phyloP scores from a whole-genome alignment of 805 yeast species.

The Monosporozyma yasuniensis region DNA sequence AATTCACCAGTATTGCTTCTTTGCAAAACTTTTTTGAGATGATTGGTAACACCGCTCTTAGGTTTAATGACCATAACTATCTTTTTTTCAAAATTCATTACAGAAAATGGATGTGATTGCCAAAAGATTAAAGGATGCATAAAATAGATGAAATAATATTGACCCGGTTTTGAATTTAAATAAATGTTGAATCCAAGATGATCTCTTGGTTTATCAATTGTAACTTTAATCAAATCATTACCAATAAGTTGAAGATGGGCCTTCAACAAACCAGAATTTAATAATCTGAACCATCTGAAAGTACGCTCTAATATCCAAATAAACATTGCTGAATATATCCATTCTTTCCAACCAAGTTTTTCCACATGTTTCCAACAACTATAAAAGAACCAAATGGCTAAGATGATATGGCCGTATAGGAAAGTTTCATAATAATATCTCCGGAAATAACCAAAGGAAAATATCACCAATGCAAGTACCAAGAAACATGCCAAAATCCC shows the following conservation, averaged over 20 bases:
- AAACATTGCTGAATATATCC: slow-evolving; percentile 32
- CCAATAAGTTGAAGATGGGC: slow-evolving; percentile 14
- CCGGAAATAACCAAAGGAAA: slow-evolving; percentile 30
- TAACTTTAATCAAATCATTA: slow-evolving; percentile 14
- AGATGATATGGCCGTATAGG: slow-evolving; percentile 35
- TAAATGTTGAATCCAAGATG: background rate
- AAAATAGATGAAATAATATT: slow-evolving; percentile 40
- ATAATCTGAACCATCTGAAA: slow-evolving; percentile 30
- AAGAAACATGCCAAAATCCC: slow-evolving; percentile 34
- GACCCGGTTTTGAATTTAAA: slow-evolving; percentile 39
- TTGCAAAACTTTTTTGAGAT: slow-evolving; percentile 23
- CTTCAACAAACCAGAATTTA: slow-evolving; percentile 13
- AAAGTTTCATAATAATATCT: slow-evolving; percentile 38
- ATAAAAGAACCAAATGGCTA: slow-evolving; percentile 35
- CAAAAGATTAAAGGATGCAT: slow-evolving; percentile 39
- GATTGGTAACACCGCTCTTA: slow-evolving; percentile 40
- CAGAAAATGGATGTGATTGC: slow-evolving; percentile 53
- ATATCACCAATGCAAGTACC: slow-evolving; percentile 20
- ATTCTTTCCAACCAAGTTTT: slow-evolving; percentile 36
- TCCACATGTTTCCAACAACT: slow-evolving; percentile 41
- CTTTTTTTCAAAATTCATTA: slow-evolving; percentile 34
- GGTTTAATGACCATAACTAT: slow-evolving; percentile 37
- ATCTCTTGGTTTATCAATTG: slow-evolving; percentile 10
- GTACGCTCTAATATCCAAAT: slow-evolving; percentile 38
- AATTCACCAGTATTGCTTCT: slow-evolving; percentile 23